phyloP scores from a whole-genome alignment of 371 early-diverging fungal genomes.

The Synchytrium microbalum region DNA sequence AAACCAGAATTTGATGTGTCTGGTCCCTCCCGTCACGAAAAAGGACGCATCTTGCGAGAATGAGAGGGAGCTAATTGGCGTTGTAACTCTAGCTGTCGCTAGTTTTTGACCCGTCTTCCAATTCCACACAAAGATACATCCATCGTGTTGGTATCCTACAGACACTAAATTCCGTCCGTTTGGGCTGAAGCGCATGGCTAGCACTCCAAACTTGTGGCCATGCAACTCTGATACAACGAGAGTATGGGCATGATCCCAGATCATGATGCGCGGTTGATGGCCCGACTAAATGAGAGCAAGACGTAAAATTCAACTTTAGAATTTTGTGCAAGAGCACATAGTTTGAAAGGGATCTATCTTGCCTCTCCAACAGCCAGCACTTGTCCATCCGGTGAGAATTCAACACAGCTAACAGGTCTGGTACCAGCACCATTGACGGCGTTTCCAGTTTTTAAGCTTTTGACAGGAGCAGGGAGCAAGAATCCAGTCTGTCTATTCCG shows the following conservation, averaged over 20 bases:
- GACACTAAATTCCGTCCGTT: constrained; percentile 66
- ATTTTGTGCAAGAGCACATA: neutral
- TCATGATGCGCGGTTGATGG: constrained; percentile 69
- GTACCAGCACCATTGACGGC: constrained; percentile 10
- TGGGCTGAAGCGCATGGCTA: constrained; percentile 64
- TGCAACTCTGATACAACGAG: constrained; percentile 53
- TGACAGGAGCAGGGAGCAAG: constrained; percentile 21
- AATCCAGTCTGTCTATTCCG: constrained; percentile 60
- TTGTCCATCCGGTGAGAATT: constrained; percentile 69
- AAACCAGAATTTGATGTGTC: constrained; percentile 80
- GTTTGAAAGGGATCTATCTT: too few relatives aligned
- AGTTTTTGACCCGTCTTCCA: constrained; percentile 61
- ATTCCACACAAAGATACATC: constrained; percentile 74
- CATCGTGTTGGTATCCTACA: constrained; percentile 80
- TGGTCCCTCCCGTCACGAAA: constrained; percentile 71
- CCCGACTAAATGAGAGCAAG: constrained; percentile 47
- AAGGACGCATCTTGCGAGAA: constrained; percentile 59
- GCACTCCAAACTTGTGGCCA: constrained; percentile 75
- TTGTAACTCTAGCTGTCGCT: constrained; percentile 61
- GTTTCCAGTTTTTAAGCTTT: constrained; percentile 12
- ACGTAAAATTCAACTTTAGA: neutral
- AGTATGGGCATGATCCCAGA: constrained; percentile 58
- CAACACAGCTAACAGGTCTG: constrained; percentile 66
- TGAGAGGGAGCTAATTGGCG: constrained; percentile 53
- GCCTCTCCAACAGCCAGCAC: constrained; percentile 78